A percentile compares a stretch with the other conserved stretches of the same genome.
Evolutionary conservation across 805 yeast species (phyloP).

Genomic region (Torulaspora microellipsoides): DNA sequence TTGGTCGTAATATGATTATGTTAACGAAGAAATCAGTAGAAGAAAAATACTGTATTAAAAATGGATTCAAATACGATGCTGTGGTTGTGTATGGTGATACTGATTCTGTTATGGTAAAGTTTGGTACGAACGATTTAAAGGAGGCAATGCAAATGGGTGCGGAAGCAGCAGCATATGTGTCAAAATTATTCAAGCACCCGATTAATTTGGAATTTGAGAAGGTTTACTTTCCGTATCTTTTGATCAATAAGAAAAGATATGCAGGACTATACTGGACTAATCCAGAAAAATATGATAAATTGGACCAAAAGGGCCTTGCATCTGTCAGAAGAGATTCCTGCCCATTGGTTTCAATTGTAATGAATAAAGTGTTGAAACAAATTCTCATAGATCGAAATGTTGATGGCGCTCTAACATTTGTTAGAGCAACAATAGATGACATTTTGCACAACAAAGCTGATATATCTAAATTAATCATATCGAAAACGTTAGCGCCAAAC

Average conservation of each 20-base stretch:
- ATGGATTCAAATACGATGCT: conserved; percentile 82
- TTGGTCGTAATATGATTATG: conserved; percentile 96
- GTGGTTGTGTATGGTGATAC: conserved; percentile 97
- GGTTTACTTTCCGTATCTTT: conserved; percentile 88
- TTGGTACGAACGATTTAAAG: conserved; percentile 74
- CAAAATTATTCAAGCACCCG: conserved; percentile 73
- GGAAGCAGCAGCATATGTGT: conserved; percentile 88
- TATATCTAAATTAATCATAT: conserved; percentile 86
- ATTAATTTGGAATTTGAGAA: conserved; percentile 95
- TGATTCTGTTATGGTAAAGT: conserved; percentile 98
- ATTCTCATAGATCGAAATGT: conserved; percentile 87
- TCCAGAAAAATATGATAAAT: conserved; percentile 86
- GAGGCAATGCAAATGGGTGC: conserved; percentile 89
- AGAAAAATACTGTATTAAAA: conserved; percentile 66
- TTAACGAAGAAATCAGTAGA: conserved; percentile 83
- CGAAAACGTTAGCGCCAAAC: conserved; percentile 88
- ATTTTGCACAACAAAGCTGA: conserved; percentile 87
- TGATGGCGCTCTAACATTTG: conserved; percentile 75
- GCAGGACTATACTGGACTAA: conserved; percentile 97
- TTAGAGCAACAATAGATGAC: conserved; percentile 84
- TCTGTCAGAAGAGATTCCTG: conserved; percentile 98
- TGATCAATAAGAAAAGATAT: conserved; percentile 93
- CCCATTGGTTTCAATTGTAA: conserved; percentile 87
- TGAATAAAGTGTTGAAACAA: conserved; percentile 80
- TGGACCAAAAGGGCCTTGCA: conserved; percentile 98